Percentiles rank a stretch among this genome's conserved stretches.
These are phyloP conservation scores for Margaritispora aquatica DNA, from an alignment of 495 filamentous ascomycete genomes.

Conservation along the genomic window DNA sequence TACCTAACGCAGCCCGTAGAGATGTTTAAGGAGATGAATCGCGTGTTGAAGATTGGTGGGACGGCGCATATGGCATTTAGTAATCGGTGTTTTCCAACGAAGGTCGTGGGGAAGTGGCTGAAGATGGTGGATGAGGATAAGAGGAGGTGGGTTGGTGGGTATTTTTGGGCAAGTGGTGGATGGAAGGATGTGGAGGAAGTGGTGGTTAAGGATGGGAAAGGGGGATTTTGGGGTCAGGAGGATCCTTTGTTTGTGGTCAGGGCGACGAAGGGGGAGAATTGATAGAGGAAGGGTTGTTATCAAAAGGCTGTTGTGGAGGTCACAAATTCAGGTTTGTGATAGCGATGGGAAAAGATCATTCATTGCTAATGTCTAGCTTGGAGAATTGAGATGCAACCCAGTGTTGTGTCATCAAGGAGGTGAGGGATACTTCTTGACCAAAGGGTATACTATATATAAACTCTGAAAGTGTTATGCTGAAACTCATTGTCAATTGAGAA, in stretches of 20 bases:
- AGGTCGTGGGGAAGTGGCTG: slow-evolving; percentile 32
- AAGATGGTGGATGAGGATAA: slow-evolving; percentile 27
- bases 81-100: slow-evolving; percentile 44
- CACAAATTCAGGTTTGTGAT: no score
- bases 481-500: no score
- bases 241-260: slow-evolving; percentile 22
- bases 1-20: slow-evolving; percentile 35
- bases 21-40: slow-evolving; percentile 28
- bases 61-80: slow-evolving; percentile 36
- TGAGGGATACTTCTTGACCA: no score
- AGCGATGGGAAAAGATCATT: no score
- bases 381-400: no score
- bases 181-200: slow-evolving; percentile 42
- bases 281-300: no score
- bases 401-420: no score
- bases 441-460: no score
- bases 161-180: slow-evolving; percentile 34
- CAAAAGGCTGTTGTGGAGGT: no score
- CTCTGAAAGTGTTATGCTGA: no score
- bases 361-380: no score
- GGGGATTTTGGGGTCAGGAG: slow-evolving; percentile 10
- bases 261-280: slow-evolving; percentile 8
- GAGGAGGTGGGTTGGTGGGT: slow-evolving; percentile 38
- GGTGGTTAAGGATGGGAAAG: slow-evolving; percentile 31
- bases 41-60: slow-evolving; percentile 27